Evolutionary conservation across 2,329 filamentous ascomycete species (phyloP), one percentile per base, ranked within the genome.

Genomic region (Aquanectria penicillioides): DNA sequence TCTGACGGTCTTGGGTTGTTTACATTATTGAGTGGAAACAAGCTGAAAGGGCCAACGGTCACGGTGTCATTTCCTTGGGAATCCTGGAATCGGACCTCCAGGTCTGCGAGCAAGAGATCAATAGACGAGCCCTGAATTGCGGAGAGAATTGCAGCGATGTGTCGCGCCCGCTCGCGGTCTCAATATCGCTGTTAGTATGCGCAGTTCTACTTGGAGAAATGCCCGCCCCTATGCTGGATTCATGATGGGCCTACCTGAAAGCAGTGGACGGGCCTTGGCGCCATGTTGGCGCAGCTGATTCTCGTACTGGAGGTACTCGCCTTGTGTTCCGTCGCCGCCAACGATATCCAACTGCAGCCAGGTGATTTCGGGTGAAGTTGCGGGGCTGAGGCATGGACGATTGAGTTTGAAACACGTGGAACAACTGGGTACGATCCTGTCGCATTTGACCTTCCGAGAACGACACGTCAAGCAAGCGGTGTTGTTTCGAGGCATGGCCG

Each of bases 361-460:
- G n/a, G 51, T 48, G 34, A 55, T 55, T 20, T 55, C 43, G 11
- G 51, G 17, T 12, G 33, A 48, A 9, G 13, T 47, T 18, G 28
- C 34, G 43, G 51, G 26, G 36, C n/a, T n/a, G 11, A 40, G 11
- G 34, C 51, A 54, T 13, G 47, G 15, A 12, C 43, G 43, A 26
- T 55, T 25, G 9, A 55, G 25, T 12, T 31, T 55, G 26, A 13
- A 31, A 12, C 51, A 55, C 7, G 34, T 40, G n/a, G 51, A 55
- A 23, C 51, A 55, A 13, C 18, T 47, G 33, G 51, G 34, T 15
- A 25, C 28, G 10, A 25, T 17, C 20, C 43, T 55, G 34, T 55
- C 51, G 51, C 51, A 55, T 18, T 41, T 55, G 17, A 48, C 51
- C 51, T 55, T 55, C 51, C 51, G 18, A 41, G 51, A 47, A 17